These are phyloP conservation scores for Staphylotrichum tortipilum DNA, from an alignment of 495 filamentous ascomycete species.

Conservation along the genomic window DNA sequence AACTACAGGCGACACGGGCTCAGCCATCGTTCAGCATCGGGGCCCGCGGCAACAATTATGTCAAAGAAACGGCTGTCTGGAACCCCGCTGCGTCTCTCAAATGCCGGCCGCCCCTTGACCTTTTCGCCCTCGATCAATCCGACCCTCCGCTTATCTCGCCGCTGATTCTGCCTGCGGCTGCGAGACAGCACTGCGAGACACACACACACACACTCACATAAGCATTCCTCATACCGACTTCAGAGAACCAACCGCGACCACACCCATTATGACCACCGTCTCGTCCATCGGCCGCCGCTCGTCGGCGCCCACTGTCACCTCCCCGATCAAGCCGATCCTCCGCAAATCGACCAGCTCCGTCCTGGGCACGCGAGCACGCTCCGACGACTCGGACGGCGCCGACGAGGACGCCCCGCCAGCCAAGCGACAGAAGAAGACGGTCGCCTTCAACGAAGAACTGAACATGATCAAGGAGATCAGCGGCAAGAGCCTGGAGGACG, in stretches of 20 bases:
- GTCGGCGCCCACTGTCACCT: constrained; percentile 12
- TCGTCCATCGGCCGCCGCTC: constrained; percentile 21
- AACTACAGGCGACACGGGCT: too few species aligned
- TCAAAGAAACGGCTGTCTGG: neutral
- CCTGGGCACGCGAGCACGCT: constrained; percentile 29
- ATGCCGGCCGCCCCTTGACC: neutral
- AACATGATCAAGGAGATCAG: constrained; percentile 52
- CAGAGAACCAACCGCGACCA: neutral
- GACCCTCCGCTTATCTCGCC: neutral
- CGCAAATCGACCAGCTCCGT: constrained; percentile 28
- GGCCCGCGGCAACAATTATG: constrained; percentile 1
- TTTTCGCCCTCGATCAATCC: neutral
- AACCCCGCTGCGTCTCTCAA: neutral
- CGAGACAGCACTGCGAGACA: too few species aligned
- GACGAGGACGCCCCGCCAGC: constrained; percentile 44
- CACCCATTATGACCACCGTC: constrained; percentile 21
- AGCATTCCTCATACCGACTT: neutral
- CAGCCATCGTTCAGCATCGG: neutral
- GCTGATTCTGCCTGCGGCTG: neutral
- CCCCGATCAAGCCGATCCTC: constrained; percentile 40
- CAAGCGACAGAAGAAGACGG: constrained; percentile 44
- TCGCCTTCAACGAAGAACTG: constrained; percentile 68
- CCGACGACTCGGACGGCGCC: constrained; percentile 33
- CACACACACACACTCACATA: too few species aligned
- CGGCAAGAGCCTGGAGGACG: constrained; percentile 39